Evolutionary conservation across 1,284 basidiomycete genomes (phyloP).

Genomic region (Ceratobasidium sp.): DNA sequence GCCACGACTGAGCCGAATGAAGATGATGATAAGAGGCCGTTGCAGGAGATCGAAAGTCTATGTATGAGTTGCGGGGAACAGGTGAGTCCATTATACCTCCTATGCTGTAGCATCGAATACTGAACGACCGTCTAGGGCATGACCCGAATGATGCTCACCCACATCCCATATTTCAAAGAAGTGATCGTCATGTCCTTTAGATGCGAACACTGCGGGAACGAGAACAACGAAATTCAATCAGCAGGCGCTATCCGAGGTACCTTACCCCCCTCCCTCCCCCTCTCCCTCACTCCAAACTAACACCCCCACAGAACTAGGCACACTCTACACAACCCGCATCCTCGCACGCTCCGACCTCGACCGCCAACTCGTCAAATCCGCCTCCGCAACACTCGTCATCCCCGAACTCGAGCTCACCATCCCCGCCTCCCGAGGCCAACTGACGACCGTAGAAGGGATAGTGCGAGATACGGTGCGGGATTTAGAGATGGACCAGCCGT

Average conservation of each 20-base stretch:
- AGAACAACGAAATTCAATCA: slow-evolving; percentile 95
- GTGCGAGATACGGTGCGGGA: slow-evolving; percentile 87
- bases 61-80: slow-evolving; percentile 95
- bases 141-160: slow-evolving; percentile 92
- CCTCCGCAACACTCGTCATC: slow-evolving; percentile 82
- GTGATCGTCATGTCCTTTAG: slow-evolving; percentile 96
- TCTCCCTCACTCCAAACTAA: slow-evolving; percentile 9
- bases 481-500: slow-evolving; percentile 84
- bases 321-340: slow-evolving; percentile 82
- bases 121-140: slow-evolving; percentile 66
- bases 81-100: slow-evolving; percentile 60
- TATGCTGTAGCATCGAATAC: slow-evolving; percentile 47
- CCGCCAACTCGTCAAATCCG: slow-evolving; percentile 93
- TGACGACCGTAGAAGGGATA: slow-evolving; percentile 96
- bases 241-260: slow-evolving; percentile 88
- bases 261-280: slow-evolving; percentile 49
- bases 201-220: slow-evolving; percentile 90
- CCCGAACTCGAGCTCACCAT: slow-evolving; percentile 94
- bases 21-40: slow-evolving; percentile 65
- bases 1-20: slow-evolving; percentile 42
- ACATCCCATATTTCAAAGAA: slow-evolving; percentile 96
- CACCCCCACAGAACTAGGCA: slow-evolving; percentile 60
- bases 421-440: slow-evolving; percentile 86
- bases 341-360: slow-evolving; percentile 83
- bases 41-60: slow-evolving; percentile 88